Evolutionary conservation across 2,329 filamentous ascomycete species (phyloP), one percentile per base, ranked within the genome.

Genomic region (Penicillium sp.): DNA sequence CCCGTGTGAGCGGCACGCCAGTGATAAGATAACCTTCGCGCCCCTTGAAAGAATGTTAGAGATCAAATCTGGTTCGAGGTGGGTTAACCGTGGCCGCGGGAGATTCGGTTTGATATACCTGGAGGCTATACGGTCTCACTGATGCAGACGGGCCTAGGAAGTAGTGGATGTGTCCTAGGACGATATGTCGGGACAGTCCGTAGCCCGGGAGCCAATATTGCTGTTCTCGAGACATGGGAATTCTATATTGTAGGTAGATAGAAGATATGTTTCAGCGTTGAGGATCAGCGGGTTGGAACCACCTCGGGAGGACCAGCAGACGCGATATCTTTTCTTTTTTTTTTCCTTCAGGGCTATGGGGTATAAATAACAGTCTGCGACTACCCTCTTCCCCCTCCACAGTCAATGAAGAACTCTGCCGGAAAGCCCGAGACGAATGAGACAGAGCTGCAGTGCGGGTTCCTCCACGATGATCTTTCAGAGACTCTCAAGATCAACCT

Each of bases 171-270:
- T 76, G 72, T 37, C 72, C 71, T 41, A 77, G 65, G 39, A 77
- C 73, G 47, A 77, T 71, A 50, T 76, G 74, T 35, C 75, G 70
- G 38, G 74, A 76, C n/a, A 77, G 70, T 13, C 70, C 69, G 52
- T 72, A 76, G 42, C 75, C 75, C 28, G 75, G 73, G 38, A 77
- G 65, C 69, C 74, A 77, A 58, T 77, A 77, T 56, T 75, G 69
- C 50, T 72, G 67, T 39, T 64, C 60, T 47, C 61, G 67, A 24
- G 70, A 64, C 71, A 73, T 73, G 46, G 27, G 25, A 28, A 18
- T 18, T 18, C 10, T 24, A 6, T 27, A 18, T 24, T 40, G 23
- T 13, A 18, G 38, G 15, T 24, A 24, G 37, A 39, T 23, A 4
- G 37, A 18, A 18, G 20, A 23, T 4, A 2, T 23, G 20, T 10